phyloP scores from a whole-genome alignment of 2,329 filamentous ascomycete species.

The Cryphonectria carpinicola region DNA sequence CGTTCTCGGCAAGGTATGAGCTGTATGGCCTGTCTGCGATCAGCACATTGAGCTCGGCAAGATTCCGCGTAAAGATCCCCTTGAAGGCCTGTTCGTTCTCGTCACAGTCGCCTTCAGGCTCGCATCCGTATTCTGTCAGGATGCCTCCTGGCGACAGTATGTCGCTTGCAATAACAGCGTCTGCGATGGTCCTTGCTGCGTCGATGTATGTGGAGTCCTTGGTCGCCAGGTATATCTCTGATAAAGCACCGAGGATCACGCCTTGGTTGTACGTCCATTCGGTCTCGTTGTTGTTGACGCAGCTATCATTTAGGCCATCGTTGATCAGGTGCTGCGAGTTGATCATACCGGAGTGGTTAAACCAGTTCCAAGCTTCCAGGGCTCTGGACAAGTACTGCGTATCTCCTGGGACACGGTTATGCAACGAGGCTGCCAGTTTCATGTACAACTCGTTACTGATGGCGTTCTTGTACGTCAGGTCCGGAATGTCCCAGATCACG shows the following conservation, averaged over 20 bases:
- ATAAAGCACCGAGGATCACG: conserved; percentile 58
- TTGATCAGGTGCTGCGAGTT: conserved; percentile 55
- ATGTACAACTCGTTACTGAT: conserved; percentile 64
- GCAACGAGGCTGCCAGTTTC: conserved; percentile 55
- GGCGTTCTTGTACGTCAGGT: conserved; percentile 54
- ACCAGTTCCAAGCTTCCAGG: conserved; percentile 57
- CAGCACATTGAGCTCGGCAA: conserved; percentile 57
- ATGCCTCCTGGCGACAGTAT: conserved; percentile 49
- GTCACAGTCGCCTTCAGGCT: conserved; percentile 51
- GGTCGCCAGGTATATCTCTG: conserved; percentile 54
- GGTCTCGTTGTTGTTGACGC: conserved; percentile 55
- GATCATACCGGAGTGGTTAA: conserved; percentile 55
- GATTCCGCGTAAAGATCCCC: conserved; percentile 69
- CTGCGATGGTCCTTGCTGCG: conserved; percentile 52
- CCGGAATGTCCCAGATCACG: conserved; percentile 59
- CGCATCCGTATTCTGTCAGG: conserved; percentile 51
- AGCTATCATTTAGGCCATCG: conserved; percentile 53
- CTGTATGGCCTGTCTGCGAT: conserved; percentile 31
- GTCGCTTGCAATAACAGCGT: conserved; percentile 50
- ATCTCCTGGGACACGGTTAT: conserved; percentile 48
- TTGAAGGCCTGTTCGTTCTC: conserved; percentile 66
- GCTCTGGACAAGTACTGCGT: conserved; percentile 53
- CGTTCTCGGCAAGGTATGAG: conserved; percentile 32
- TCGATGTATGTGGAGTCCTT: conserved; percentile 46
- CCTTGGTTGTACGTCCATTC: conserved; percentile 64